These are phyloP conservation scores for Septoria petroselini DNA, from an alignment of 2,329 filamentous ascomycete species.

Conservation along the genomic window DNA sequence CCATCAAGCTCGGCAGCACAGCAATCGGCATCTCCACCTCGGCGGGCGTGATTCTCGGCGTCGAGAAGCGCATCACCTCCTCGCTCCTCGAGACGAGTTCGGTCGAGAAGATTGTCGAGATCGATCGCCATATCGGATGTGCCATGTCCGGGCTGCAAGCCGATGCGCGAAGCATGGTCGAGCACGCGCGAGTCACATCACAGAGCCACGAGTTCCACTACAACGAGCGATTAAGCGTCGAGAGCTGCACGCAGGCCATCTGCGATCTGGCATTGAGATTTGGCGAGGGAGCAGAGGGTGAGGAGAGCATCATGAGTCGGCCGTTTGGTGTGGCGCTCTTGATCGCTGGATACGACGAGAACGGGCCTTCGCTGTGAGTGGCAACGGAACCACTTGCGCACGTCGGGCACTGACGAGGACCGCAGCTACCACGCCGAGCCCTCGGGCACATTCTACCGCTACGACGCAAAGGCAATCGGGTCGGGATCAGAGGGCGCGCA, in stretches of 20 bases:
- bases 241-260: conserved; percentile 98
- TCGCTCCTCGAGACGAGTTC: conserved; percentile 96
- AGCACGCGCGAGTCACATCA: conserved; percentile 92
- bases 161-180: conserved; percentile 94
- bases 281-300: conserved; percentile 73
- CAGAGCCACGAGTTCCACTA: conserved; percentile 99
- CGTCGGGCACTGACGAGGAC: not conserved
- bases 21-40: conserved; percentile 95
- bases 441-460: conserved; percentile 96
- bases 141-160: conserved; percentile 98
- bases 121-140: conserved; percentile 97
- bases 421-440: conserved; percentile 89
- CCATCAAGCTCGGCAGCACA: conserved; percentile 98
- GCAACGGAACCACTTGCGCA: conserved; percentile 9
- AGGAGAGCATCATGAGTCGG: conserved; percentile 94
- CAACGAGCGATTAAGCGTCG: conserved; percentile 88
- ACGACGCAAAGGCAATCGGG: conserved; percentile 97
- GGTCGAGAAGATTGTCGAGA: conserved; percentile 99
- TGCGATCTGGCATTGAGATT: conserved; percentile 95
- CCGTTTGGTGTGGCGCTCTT: conserved; percentile 95
- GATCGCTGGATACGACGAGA: conserved; percentile 96
- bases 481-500: conserved; percentile 96
- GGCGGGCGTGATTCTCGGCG: conserved; percentile 91
- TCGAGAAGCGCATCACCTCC: conserved; percentile 98
- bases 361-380: conserved; percentile 79